phyloP scores from a whole-genome alignment of 345 rosid genomes.

The Angophora floribunda region DNA sequence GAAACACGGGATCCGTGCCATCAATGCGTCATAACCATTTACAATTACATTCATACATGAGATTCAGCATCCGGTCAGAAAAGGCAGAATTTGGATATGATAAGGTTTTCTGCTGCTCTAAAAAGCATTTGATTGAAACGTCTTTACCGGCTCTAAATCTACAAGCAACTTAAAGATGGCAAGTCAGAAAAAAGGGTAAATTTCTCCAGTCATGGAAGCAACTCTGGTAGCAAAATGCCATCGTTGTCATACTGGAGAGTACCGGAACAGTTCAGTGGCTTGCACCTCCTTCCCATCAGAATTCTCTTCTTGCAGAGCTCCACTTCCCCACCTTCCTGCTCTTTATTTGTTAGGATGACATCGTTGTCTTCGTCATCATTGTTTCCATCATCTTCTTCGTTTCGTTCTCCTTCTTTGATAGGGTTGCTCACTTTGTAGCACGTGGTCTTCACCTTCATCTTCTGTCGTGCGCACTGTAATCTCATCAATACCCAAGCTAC shows the following conservation, averaged over 20 bases:
- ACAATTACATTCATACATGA: not conserved
- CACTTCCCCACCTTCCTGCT: not conserved
- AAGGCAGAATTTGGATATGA: not conserved
- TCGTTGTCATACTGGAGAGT: constrained; percentile 30
- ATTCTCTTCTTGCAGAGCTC: constrained; percentile 74
- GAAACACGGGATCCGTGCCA: not conserved
- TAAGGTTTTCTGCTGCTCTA: not conserved
- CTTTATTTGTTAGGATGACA: not conserved
- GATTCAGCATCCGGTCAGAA: not conserved
- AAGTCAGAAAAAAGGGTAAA: not conserved
- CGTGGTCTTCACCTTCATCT: not conserved
- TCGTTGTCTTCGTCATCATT: not conserved
- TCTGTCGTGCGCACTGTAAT: not conserved
- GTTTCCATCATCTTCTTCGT: not conserved
- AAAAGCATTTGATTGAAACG: not conserved
- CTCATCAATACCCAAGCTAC: not conserved
- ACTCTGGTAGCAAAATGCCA: constrained; percentile 35
- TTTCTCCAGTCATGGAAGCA: not conserved
- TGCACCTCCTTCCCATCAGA: constrained; percentile 58
- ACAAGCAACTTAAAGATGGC: not conserved
- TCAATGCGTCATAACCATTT: not conserved
- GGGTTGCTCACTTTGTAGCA: not conserved
- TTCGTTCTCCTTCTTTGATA: not conserved
- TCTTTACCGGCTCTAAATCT: not conserved
- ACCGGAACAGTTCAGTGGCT: constrained; percentile 32